Evolutionary conservation across 352 stramenopile species (phyloP).

Genomic region (Pythium scleroteichum): DNA sequence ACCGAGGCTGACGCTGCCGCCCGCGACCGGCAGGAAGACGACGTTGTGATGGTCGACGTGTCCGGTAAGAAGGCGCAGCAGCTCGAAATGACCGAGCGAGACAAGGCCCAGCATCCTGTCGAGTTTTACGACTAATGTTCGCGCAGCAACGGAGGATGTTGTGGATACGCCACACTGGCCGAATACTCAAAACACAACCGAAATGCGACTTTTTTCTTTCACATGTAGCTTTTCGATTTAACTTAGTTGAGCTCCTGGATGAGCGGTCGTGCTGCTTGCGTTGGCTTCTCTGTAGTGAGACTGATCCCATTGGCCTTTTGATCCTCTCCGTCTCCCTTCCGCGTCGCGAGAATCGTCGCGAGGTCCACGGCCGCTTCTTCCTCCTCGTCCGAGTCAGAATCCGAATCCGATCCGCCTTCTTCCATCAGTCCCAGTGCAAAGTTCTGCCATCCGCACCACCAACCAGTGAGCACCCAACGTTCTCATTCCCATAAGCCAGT

Average conservation of each 20-base stretch:
- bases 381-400: conserved; percentile 30
- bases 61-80: conserved; percentile 60
- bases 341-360: conserved; percentile 24
- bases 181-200: no score
- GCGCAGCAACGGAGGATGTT: no score
- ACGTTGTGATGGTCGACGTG: conserved; percentile 67
- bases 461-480: no score
- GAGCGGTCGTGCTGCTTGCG: conserved; percentile 46
- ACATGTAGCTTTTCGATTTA: conserved; percentile 4
- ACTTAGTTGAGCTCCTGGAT: conserved; percentile 79
- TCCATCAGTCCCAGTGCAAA: conserved; percentile 78
- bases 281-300: conserved; percentile 29
- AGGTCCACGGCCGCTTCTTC: conserved; percentile 36
- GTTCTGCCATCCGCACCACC: conserved; percentile 38
- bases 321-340: neutral
- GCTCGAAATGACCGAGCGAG: conserved; percentile 51
- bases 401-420: conserved; percentile 30
- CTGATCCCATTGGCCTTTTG: conserved; percentile 34
- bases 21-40: conserved; percentile 61
- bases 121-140: conserved; percentile 70
- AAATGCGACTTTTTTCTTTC: no score
- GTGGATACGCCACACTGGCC: no score
- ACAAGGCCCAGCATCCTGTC: conserved; percentile 52
- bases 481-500: neutral
- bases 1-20: conserved; percentile 51